Percentiles rank a stretch among this genome's conserved stretches.
Conservation (phyloP, 495 filamentous ascomycete genomes). For the Staphylotrichum tortipilum region DNA sequence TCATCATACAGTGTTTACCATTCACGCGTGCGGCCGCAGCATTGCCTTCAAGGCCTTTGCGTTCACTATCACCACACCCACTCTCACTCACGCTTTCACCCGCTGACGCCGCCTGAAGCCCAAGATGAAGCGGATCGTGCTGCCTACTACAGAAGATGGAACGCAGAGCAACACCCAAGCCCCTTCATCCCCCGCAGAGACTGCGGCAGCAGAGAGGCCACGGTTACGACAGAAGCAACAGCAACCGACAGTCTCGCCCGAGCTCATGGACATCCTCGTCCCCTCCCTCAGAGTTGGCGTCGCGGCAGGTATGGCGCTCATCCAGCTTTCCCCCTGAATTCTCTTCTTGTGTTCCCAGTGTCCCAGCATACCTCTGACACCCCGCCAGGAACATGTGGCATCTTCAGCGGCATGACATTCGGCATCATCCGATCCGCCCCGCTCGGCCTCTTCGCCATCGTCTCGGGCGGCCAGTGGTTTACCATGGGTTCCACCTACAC, state of each 20-base stretch:
- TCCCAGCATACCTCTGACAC: no score
- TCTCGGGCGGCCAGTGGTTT: constrained; percentile 72
- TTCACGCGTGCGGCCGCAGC: no score
- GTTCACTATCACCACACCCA: no score
- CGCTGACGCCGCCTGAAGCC: no score
- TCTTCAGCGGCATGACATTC: constrained; percentile 58
- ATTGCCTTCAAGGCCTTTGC: no score
- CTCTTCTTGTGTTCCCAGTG: no score
- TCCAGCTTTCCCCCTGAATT: background rate
- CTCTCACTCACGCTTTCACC: no score
- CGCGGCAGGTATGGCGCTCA: constrained; percentile 18
- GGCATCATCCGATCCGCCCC: constrained; percentile 58
- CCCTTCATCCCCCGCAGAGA: background rate
- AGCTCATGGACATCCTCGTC: constrained; percentile 32
- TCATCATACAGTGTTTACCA: no score
- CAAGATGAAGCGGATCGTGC: constrained; percentile 15
- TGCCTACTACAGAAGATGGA: background rate
- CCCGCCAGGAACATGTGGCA: constrained; percentile 56
- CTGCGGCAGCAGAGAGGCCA: background rate
- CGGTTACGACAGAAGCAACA: background rate
- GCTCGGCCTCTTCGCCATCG: constrained; percentile 61
- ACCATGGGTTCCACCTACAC: constrained; percentile 66
- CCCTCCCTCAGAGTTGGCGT: constrained; percentile 27
- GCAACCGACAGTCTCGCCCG: constrained; percentile 29
- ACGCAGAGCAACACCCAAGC: background rate